Evolutionary conservation across 2,329 filamentous ascomycete species (phyloP).

Genomic region (Dactylellina drechsleri): DNA sequence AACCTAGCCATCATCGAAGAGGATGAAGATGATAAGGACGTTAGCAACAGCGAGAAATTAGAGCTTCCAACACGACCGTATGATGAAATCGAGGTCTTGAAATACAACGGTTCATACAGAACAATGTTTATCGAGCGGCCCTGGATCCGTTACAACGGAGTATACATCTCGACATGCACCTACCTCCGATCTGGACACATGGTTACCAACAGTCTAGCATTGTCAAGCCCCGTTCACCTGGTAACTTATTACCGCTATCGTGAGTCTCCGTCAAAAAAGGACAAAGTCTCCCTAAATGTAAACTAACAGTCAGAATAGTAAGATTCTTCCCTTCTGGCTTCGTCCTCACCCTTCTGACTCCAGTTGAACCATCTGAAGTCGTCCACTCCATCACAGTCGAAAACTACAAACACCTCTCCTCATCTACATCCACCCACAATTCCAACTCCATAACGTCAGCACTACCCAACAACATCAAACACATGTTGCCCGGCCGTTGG

Average conservation of each 20-base stretch:
- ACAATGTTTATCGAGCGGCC: constrained; percentile 64
- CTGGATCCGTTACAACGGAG: constrained; percentile 90
- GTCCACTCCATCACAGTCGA: constrained; percentile 77
- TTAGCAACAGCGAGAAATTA: constrained; percentile 57
- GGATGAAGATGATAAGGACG: constrained; percentile 56
- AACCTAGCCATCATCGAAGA: constrained; percentile 29
- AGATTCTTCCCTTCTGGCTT: constrained; percentile 93
- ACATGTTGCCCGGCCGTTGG: constrained; percentile 74
- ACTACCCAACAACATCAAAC: constrained; percentile 32
- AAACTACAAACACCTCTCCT: constrained; percentile 70
- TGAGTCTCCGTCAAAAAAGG: constrained; percentile 10
- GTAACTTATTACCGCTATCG: constrained; percentile 96
- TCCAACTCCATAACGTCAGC: constrained; percentile 60
- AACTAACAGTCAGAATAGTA: constrained; percentile 61
- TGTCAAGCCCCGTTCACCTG: constrained; percentile 86
- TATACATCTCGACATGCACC: constrained; percentile 96
- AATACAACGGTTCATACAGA: constrained; percentile 55
- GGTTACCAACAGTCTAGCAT: constrained; percentile 75
- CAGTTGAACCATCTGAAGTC: constrained; percentile 82
- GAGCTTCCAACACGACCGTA: constrained; percentile 58
- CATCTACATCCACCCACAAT: constrained; percentile 59
- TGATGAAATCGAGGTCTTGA: constrained; percentile 61
- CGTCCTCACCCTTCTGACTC: constrained; percentile 81
- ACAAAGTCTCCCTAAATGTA: no score
- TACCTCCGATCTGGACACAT: constrained; percentile 85